phyloP scores from a whole-genome alignment of 78 protist species.

The Trichosphaerium sp. region DNA sequence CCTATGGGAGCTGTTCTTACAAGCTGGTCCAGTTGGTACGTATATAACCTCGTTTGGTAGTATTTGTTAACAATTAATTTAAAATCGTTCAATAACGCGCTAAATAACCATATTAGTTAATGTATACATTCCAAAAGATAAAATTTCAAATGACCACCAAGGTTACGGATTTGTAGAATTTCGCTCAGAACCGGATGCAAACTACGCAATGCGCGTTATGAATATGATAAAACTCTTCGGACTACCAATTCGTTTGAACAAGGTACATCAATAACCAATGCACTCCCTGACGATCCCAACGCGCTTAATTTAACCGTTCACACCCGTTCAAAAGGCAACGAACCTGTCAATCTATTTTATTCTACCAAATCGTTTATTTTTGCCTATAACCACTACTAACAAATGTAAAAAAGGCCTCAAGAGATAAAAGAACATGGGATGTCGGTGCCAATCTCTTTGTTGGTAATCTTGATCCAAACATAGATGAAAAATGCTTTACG shows the following conservation, averaged over 20 bases:
- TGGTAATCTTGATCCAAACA: constrained; percentile 87
- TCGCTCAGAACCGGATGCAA: constrained; percentile 85
- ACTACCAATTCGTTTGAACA: constrained; percentile 79
- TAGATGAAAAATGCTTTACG: constrained; percentile 92
- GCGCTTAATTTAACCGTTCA: not conserved
- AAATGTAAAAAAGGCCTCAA: too few relatives aligned
- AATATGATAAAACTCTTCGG: constrained; percentile 82
- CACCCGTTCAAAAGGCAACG: too few relatives aligned
- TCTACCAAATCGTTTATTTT: too few relatives aligned
- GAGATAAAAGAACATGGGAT: constrained; percentile 53
- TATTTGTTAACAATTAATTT: not conserved
- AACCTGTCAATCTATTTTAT: not conserved
- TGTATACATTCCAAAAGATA: constrained; percentile 92
- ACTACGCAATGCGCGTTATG: constrained; percentile 84
- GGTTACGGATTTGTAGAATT: constrained; percentile 96
- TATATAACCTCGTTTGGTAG: not conserved
- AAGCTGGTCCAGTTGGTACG: constrained; percentile 82
- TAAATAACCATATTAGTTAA: constrained; percentile 35
- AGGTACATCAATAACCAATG: constrained; percentile 13
- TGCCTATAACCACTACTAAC: too few relatives aligned
- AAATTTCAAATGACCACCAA: constrained; percentile 66
- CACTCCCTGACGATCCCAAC: not conserved
- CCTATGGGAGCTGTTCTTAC: constrained; percentile 91
- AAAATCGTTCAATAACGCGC: not conserved
- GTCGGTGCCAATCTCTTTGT: constrained; percentile 90